phyloP scores from a whole-genome alignment of 345 rosid genomes.

The Acer saccharum region DNA sequence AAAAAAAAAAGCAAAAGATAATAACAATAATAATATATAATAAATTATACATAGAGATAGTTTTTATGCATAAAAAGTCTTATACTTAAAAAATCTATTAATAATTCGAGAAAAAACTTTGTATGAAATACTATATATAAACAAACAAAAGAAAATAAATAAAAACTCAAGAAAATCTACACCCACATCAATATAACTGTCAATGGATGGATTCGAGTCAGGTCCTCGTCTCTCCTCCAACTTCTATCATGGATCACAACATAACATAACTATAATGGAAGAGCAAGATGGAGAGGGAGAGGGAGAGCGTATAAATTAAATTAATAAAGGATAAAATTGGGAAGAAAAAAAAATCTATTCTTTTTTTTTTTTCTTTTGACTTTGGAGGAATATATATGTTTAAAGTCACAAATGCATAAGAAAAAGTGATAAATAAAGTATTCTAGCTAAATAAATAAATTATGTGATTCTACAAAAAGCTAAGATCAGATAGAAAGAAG shows the following conservation, averaged over 20 bases:
- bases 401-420: constrained; percentile 18
- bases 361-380: constrained; percentile 17
- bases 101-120: too few relatives aligned
- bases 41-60: too few relatives aligned
- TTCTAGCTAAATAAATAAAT: constrained; percentile 13
- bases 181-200: too few relatives aligned
- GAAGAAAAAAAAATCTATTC: constrained; percentile 4
- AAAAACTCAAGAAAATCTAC: too few relatives aligned
- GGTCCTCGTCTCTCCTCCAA: too few relatives aligned
- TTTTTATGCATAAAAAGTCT: too few relatives aligned
- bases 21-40: too few relatives aligned
- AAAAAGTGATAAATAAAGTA: constrained; percentile 13
- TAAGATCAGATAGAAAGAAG: not conserved
- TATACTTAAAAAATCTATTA: too few relatives aligned
- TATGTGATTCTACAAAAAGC: constrained; percentile 25
- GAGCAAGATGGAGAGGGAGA: not conserved
- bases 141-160: too few relatives aligned
- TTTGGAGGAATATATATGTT: constrained; percentile 12
- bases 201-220: not conserved
- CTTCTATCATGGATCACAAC: not conserved
- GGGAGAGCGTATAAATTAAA: not conserved
- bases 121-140: too few relatives aligned
- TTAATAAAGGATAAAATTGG: not conserved
- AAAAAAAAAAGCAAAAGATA: too few relatives aligned
- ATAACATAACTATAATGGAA: not conserved